phyloP scores from a whole-genome alignment of 768 basidiomycete species.

The Tricholoma sp. region DNA sequence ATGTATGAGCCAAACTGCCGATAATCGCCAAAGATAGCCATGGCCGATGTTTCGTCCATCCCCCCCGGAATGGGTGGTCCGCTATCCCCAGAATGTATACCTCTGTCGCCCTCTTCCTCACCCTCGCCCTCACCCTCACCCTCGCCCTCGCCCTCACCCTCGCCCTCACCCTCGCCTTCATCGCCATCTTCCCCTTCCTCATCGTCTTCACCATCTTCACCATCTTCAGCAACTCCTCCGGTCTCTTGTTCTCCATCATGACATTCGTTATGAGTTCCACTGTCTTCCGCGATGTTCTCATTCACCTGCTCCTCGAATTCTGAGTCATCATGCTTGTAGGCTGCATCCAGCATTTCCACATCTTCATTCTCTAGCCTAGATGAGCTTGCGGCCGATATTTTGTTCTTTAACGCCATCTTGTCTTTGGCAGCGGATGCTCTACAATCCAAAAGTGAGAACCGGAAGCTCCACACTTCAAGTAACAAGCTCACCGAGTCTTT shows the following conservation, averaged over 20 bases:
- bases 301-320: conserved; percentile 43
- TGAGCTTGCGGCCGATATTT: conserved; percentile 56
- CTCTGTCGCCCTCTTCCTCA: conserved; percentile 31
- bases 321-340: conserved; percentile 43
- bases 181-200: conserved; percentile 34
- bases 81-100: conserved; percentile 27
- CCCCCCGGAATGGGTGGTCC: conserved; percentile 45
- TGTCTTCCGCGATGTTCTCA: conserved; percentile 22
- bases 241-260: conserved; percentile 12
- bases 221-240: conserved; percentile 37
- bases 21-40: conserved; percentile 85
- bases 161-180: conserved; percentile 33
- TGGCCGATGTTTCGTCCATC: conserved; percentile 64
- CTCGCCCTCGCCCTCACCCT: conserved; percentile 37
- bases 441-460: conserved; percentile 9
- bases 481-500: conserved; percentile 52
- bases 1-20: conserved; percentile 87
- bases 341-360: conserved; percentile 70
- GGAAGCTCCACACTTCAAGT: conserved; percentile 3
- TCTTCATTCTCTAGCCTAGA: conserved; percentile 68
- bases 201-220: conserved; percentile 46
- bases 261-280: neutral
- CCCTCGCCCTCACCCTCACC: conserved; percentile 34
- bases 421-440: conserved; percentile 46
- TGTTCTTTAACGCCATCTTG: conserved; percentile 58